These are phyloP conservation scores for Theobroma grandiflorum DNA, from an alignment of 441 rosid genomes.

Conservation along the genomic window DNA sequence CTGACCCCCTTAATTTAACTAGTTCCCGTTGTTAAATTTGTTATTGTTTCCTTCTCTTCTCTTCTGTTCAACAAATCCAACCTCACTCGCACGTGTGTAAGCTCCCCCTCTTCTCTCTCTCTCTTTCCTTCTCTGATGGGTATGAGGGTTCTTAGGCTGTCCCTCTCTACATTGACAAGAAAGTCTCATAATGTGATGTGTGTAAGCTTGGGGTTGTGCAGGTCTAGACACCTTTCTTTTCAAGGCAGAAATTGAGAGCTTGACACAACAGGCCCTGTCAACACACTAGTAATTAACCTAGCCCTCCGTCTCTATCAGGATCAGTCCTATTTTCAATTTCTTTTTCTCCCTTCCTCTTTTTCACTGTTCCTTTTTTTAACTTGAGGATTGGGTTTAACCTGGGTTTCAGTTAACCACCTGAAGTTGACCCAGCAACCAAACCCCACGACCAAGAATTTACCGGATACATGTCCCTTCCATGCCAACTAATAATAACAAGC, in stretches of 20 bases:
- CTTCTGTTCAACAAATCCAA: not conserved
- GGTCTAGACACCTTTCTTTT: slow-evolving; percentile 44
- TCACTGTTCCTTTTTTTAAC: not conserved
- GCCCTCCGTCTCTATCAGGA: slow-evolving; percentile 29
- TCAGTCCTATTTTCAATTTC: not conserved
- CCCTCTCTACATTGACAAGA: slow-evolving; percentile 51
- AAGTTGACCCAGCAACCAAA: slow-evolving; percentile 58
- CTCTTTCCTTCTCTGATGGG: slow-evolving; percentile 9
- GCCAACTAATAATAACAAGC: slow-evolving; percentile 33
- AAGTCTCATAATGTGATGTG: slow-evolving; percentile 40
- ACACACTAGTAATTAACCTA: slow-evolving; percentile 33
- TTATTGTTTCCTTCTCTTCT: not conserved
- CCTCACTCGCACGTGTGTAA: slow-evolving; percentile 25
- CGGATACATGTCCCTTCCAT: slow-evolving; percentile 25
- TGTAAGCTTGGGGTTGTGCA: slow-evolving; percentile 41
- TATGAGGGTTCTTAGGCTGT: slow-evolving; percentile 42
- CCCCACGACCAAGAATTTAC: not conserved
- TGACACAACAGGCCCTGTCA: slow-evolving; percentile 33
- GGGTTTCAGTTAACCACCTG: slow-evolving; percentile 52
- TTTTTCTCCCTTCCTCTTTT: not conserved
- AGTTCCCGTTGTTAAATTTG: not conserved
- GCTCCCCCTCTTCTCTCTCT: not conserved
- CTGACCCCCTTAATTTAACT: not conserved
- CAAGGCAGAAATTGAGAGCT: slow-evolving; percentile 36
- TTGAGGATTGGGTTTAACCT: slow-evolving; percentile 1